Evolutionary conservation across 176 grass and related monocot genomes (phyloP), one percentile per base, ranked within the genome.

Genomic region (Oryza rufipogon): DNA sequence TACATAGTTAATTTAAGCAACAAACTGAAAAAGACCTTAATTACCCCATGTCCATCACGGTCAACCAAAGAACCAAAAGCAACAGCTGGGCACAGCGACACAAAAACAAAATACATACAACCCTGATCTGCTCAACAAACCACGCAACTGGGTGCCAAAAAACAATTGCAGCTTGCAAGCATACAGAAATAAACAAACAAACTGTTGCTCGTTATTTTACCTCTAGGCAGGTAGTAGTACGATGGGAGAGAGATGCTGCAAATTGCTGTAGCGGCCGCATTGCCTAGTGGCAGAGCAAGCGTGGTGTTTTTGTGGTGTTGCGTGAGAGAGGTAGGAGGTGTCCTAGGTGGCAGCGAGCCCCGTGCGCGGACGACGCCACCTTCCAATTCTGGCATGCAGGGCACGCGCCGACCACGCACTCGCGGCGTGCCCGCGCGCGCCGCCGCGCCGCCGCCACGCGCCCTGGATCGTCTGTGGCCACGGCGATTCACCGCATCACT

Each of bases 391-490:
- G 45, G 88, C 84, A 68, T 45, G 84, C 61, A 36, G 14, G 68
- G 20, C 84, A 77, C 79, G 73, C 44, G 79, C 79, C 5, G 74
- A 41, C 11, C 88, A 76, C 84, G 68, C 38, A 22, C 38, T 42
- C 36, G 68, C 4, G 45, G 64, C 85, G 73, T 22, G 83, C 48
- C 14, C 25, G 60, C 79, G 79, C 42, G 84, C 74, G 79, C 74
- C 1, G 7, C 60, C 10, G 13, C 74, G 22, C 45, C 1, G 44
- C 25, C 20, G 79, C 20, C 84, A 83, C 88, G 28, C 84, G 79
- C 74, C 19, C 11, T n/a, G 88, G 88, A 90, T 90, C 33, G 10
- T 45, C 74, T 90, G 80, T 19, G 79, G 74, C 4, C 11, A 14
- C 75, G 13, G 7, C 22, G 42, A 52, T 19, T 70, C 82, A 22